Conservation (phyloP, 2,329 filamentous ascomycete genomes). For the Neofusicoccum cordaticola region DNA sequence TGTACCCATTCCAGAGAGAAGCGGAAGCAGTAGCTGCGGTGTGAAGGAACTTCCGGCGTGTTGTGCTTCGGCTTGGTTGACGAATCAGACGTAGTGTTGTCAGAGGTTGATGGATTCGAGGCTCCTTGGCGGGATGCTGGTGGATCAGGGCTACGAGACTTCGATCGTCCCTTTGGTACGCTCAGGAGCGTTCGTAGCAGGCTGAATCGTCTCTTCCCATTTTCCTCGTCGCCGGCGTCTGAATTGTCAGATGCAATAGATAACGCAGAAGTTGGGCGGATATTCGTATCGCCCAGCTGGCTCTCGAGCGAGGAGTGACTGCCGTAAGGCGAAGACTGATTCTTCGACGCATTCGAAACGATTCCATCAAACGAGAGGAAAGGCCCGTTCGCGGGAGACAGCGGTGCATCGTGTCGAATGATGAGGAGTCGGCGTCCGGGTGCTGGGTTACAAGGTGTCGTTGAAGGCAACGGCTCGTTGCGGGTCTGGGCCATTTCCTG, state of each 20-base stretch:
- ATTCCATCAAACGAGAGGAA: conserved; percentile 66
- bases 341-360: conserved; percentile 34
- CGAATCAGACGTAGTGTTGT: conserved; percentile 18
- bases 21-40: conserved; percentile 65
- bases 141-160: conserved; percentile 36
- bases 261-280: conserved; percentile 30
- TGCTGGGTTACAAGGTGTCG: conserved; percentile 78
- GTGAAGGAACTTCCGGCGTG: conserved; percentile 50
- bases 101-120: conserved; percentile 20
- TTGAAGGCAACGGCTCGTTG: conserved; percentile 62
- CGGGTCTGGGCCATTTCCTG: conserved; percentile 63
- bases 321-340: conserved; percentile 8
- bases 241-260: conserved; percentile 34
- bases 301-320: conserved; percentile 4
- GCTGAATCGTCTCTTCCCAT: conserved; percentile 59
- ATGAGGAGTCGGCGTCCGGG: conserved; percentile 85
- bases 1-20: conserved; percentile 67
- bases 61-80: conserved; percentile 4
- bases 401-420: conserved; percentile 71
- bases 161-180: conserved; percentile 42
- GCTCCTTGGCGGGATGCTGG: conserved; percentile 19
- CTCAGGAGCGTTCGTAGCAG: conserved; percentile 63
- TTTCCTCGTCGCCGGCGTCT: conserved; percentile 27
- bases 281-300: conserved; percentile 23
- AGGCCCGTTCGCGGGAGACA: conserved; percentile 51